A percentile compares a stretch with the other conserved stretches of the same genome.
phyloP scores from a whole-genome alignment of 768 basidiomycete species.

The Agrocybe praecox region DNA sequence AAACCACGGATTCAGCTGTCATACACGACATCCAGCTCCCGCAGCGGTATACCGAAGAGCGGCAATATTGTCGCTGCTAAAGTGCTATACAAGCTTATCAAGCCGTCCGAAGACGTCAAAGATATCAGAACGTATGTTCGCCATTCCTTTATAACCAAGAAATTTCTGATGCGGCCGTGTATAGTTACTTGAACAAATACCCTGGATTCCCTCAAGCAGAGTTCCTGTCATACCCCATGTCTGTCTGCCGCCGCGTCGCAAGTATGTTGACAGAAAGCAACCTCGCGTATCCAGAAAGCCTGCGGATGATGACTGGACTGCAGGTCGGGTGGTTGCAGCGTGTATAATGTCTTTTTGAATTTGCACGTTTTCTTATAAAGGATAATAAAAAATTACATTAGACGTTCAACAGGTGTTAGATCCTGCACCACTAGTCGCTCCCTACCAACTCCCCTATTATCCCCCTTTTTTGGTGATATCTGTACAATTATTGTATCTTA shows the following conservation, averaged over 20 bases:
- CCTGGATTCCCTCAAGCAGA: constrained; percentile 91
- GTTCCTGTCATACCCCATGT: constrained; percentile 79
- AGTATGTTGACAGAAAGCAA: constrained; percentile 78
- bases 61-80: constrained; percentile 75
- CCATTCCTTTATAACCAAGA: not conserved
- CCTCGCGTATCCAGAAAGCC: constrained; percentile 68
- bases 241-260: constrained; percentile 73
- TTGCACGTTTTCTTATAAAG: no score
- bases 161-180: constrained; percentile 5
- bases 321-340: constrained; percentile 80
- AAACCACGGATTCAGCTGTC: constrained; percentile 85
- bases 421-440: no score
- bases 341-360: constrained; percentile 19
- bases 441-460: no score
- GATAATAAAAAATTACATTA: no score
- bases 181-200: constrained; percentile 65
- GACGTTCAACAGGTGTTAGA: no score
- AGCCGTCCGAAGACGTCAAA: constrained; percentile 52
- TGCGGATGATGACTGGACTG: constrained; percentile 80
- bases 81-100: constrained; percentile 81
- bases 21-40: constrained; percentile 59
- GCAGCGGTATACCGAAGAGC: constrained; percentile 55
- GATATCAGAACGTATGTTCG: constrained; percentile 55
- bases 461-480: no score
- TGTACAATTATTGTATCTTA: no score